Evolutionary conservation across 768 basidiomycete genomes (phyloP).

Genomic region (Calocybe cyanea): DNA sequence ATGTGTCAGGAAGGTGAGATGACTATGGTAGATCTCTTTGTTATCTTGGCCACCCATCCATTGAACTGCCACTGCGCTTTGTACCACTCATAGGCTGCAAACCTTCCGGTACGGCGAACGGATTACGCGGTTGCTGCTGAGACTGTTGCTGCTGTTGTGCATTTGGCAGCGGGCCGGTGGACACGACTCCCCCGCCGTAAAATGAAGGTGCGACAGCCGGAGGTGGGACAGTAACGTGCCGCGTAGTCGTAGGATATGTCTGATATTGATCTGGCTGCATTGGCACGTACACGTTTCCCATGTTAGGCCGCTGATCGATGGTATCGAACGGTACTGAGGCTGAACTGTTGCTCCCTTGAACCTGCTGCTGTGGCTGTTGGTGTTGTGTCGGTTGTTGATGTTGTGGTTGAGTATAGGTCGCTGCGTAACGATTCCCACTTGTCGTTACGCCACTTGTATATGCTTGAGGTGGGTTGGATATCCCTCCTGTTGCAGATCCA

Average conservation of each 20-base stretch:
- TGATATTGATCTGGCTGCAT: constrained; percentile 82
- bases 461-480: constrained; percentile 74
- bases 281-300: constrained; percentile 70
- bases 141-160: constrained; percentile 24
- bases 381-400: constrained; percentile 35
- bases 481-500: constrained; percentile 44
- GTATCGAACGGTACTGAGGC: constrained; percentile 49
- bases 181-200: constrained; percentile 60
- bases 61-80: constrained; percentile 43
- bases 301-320: constrained; percentile 60
- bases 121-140: constrained; percentile 31
- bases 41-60: constrained; percentile 70
- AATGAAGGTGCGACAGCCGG: constrained; percentile 62
- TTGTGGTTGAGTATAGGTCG: constrained; percentile 48
- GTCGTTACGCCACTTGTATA: constrained; percentile 53
- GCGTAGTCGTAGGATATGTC: constrained; percentile 41
- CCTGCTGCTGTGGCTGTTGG: constrained; percentile 30
- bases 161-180: constrained; percentile 38
- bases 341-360: constrained; percentile 28
- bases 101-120: constrained; percentile 35
- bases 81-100: constrained; percentile 35
- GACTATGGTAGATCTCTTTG: neutral
- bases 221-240: constrained; percentile 47
- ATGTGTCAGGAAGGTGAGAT: constrained; percentile 3
- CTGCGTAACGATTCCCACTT: constrained; percentile 57